phyloP scores from a whole-genome alignment of 176 grass and related monocot species.

The Oropetium thomaeum region DNA sequence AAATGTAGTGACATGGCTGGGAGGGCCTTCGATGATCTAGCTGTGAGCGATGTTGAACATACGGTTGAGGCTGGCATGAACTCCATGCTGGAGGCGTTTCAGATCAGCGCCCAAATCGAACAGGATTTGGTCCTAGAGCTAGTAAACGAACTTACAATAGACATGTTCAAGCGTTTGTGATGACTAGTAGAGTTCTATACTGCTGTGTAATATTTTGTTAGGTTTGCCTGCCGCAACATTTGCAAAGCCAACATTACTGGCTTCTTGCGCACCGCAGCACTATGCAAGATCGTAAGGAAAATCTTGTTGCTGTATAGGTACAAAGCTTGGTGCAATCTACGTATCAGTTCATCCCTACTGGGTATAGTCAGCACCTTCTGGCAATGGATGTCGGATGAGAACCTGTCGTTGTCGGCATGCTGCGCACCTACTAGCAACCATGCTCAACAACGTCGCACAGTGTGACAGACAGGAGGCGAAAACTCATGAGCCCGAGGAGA shows the following conservation, averaged over 20 bases:
- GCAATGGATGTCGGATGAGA: not conserved
- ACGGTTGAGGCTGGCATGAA: constrained; percentile 19
- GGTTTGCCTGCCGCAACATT: not conserved
- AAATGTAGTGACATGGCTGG: constrained; percentile 27
- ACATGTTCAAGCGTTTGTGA: constrained; percentile 20
- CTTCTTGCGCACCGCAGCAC: not conserved
- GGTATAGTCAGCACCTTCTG: not conserved
- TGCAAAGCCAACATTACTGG: not conserved
- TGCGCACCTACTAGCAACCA: not conserved
- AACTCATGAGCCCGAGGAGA: not conserved
- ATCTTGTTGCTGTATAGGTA: not conserved
- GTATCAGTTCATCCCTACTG: not conserved
- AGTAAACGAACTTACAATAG: constrained; percentile 46
- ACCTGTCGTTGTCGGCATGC: not conserved
- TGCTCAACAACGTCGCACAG: not conserved
- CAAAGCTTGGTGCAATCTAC: not conserved
- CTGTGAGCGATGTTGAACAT: constrained; percentile 38
- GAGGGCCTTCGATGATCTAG: constrained; percentile 43
- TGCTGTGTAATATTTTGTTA: constrained; percentile 1
- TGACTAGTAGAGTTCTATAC: not conserved
- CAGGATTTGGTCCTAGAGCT: constrained; percentile 56
- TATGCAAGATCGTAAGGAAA: not conserved
- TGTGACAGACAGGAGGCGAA: not conserved
- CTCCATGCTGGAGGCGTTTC: constrained; percentile 31
- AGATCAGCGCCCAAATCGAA: constrained; percentile 57